Evolutionary conservation across 2,329 filamentous ascomycete genomes (phyloP), one percentile per base, ranked within the genome.

Genomic region (Penicillium sp.): DNA sequence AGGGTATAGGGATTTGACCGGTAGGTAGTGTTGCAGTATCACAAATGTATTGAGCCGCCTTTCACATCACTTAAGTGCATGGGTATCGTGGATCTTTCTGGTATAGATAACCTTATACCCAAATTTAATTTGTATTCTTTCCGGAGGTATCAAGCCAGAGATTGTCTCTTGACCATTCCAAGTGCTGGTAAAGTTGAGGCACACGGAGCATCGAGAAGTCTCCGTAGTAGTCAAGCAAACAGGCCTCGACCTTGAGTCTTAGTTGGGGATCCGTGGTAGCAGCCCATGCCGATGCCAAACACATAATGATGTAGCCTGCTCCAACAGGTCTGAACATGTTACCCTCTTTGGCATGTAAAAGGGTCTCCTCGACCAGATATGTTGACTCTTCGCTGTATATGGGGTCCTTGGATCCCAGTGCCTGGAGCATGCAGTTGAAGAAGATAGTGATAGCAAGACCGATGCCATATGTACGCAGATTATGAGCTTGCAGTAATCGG

Each of bases 391-490:
- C 24, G 5, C 34, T 36, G 2, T 66, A 52, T 0, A 50, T 31
- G 1, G 29, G 48, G 16, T 65, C 65, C 22, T 63, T 46, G 27
- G 63, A 38, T n/a, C 64, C 58, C 45, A 76, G 18, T 38, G 67
- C 61, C 49, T 62, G 45, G 21, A 72, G 55, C 40, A 74, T 52
- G 53, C 68, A 69, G 56, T 72, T 70, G 50, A 74, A 64, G 27
- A 71, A 59, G 1, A 70, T 58, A 1, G 61, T 63, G 13, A 73
- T 62, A 6, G 64, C 59, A 2, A 75, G 54, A 1, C 59, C 68
- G 7, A 75, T 52, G 2, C 62, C 66, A 53, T 74, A 72, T 13
- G 64, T 63, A 18, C 73, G 70, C 21, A 71, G 64, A 48, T 65
- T 65, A 50, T 72, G 66, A 4, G 69, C 66, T 45, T 67, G 62